These are phyloP conservation scores for Pyronema omphalodes DNA, from an alignment of 495 filamentous ascomycete genomes.

Conservation along the genomic window DNA sequence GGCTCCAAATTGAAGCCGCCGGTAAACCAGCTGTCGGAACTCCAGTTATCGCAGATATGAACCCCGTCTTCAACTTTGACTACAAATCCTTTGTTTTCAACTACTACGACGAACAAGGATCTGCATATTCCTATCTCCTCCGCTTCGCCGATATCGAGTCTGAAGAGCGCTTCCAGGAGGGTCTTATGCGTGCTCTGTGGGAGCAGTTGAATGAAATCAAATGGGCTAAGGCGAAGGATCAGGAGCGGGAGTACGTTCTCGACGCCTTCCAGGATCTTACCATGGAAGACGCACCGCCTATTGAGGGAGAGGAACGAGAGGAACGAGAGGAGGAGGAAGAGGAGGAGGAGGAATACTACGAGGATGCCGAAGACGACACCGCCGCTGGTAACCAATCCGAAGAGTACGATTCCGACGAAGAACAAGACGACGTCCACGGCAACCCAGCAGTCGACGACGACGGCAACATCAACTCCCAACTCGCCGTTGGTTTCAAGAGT, in stretches of 20 bases:
- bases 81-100: constrained; percentile 98
- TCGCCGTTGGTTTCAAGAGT: constrained; percentile 97
- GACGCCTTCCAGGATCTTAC: constrained; percentile 90
- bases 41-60: constrained; percentile 69
- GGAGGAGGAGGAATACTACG: constrained; percentile 44
- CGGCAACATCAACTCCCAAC: constrained; percentile 75
- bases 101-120: constrained; percentile 66
- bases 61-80: constrained; percentile 98
- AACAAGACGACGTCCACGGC: constrained; percentile 55
- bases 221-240: constrained; percentile 80
- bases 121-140: constrained; percentile 88
- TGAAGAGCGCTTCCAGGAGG: constrained; percentile 78
- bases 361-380: constrained; percentile 43
- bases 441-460: constrained; percentile 46
- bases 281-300: constrained; percentile 54
- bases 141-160: constrained; percentile 70
- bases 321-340: constrained; percentile 42
- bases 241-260: constrained; percentile 81
- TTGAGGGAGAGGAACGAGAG: constrained; percentile 30
- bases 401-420: constrained; percentile 83
- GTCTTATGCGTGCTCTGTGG: constrained; percentile 88
- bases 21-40: constrained; percentile 81
- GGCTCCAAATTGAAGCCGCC: constrained; percentile 66
- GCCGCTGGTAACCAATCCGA: constrained; percentile 49
- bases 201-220: constrained; percentile 90